Evolutionary conservation across 129 eudicot genomes (phyloP), one percentile per base, ranked within the genome.

Genomic region (Flaveria bidentis): DNA sequence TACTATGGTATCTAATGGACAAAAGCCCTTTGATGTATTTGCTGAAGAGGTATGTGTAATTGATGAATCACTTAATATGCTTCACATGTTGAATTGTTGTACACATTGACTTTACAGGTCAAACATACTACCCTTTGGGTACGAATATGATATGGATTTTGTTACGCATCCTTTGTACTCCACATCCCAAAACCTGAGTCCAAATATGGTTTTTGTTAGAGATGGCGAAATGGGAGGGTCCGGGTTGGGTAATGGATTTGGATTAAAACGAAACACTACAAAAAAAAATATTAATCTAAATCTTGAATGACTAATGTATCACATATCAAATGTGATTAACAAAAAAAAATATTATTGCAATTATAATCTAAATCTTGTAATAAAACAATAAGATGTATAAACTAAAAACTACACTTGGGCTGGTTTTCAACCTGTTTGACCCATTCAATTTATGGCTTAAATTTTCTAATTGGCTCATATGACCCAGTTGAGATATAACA

Each of bases 1-100:
- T 58, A 95, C 99, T 42, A 91, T 95, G 99, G 83, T 95, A 36
- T 68, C 96, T 75, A 84, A 88, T 79, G 97, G 92, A 67, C 97
- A 91, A 76, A 89, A 85, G 78, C 92, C 99, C 26, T 95, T 95
- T 72, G 99, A 95, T 81, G 92, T 88, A 30, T 91, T 95, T 82
- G 90, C 89, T 46, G 91, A 86, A 63, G 82, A 95, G 97, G 99
- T 91, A 70, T 23, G 64, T 12, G 7, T 12, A 69, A 55, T 60
- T 55, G 39, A 33, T 33, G 39, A 33, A 4, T 33, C 6, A 33
- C 22, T 3, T 33, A 33, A 33, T 4, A 33, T 33, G 39, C 39
- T 33, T 33, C 36, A 30, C 5, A 30, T 30, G 36, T 30, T 33
- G 39, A 33, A 33, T 33, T 33, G 39, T 4, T 33, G 39, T 33